These are phyloP conservation scores for Talaromyces nanjingensis DNA, from an alignment of 495 filamentous ascomycete genomes.

Conservation along the genomic window DNA sequence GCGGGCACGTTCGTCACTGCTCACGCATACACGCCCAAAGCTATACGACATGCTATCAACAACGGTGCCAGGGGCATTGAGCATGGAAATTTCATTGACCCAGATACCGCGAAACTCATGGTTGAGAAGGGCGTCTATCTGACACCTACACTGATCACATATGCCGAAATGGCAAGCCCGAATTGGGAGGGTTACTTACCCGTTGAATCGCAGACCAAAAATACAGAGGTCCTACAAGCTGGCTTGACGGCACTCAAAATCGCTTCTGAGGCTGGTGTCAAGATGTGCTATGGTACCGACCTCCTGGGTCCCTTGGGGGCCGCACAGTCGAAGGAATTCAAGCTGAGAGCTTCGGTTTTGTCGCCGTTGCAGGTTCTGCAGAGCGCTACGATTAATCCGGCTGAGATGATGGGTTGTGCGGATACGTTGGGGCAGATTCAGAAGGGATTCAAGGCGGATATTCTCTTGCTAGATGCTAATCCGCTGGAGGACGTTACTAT, in stretches of 20 bases:
- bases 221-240: conserved; percentile 35
- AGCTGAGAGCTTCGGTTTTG: conserved; percentile 35
- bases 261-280: conserved; percentile 39
- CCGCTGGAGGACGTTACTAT: conserved; percentile 46
- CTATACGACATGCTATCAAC: conserved; percentile 45
- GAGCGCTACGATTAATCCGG: conserved; percentile 45
- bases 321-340: conserved; percentile 45
- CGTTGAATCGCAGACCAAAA: conserved; percentile 33
- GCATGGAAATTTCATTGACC: conserved; percentile 48
- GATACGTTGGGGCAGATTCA: conserved; percentile 38
- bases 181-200: conserved; percentile 37
- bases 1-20: conserved; percentile 46
- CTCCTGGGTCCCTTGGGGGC: conserved; percentile 40
- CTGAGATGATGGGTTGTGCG: conserved; percentile 36
- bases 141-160: conserved; percentile 48
- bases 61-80: conserved; percentile 51
- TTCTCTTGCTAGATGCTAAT: conserved; percentile 37
- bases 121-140: conserved; percentile 37
- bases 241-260: conserved; percentile 39
- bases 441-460: conserved; percentile 32
- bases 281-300: conserved; percentile 50
- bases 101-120: conserved; percentile 41
- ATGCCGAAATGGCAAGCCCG: conserved; percentile 39
- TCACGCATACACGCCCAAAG: conserved; percentile 45
- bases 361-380: conserved; percentile 36